These are phyloP conservation scores for Physcomitrellopsis africana DNA, from an alignment of 225 moss, liverwort and hornwort species.

Conservation along the genomic window DNA sequence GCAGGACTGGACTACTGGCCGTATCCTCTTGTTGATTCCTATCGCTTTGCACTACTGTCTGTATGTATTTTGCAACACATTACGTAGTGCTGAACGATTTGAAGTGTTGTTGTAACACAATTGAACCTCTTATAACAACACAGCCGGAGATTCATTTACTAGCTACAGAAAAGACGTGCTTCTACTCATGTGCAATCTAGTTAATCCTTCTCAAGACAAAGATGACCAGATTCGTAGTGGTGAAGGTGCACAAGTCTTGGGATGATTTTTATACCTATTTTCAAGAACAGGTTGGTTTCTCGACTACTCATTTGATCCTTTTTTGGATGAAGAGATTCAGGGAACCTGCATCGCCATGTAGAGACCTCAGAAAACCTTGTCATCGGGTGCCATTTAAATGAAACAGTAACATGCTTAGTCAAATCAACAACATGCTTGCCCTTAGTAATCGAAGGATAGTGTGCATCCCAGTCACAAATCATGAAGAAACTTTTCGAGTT, in stretches of 20 bases:
- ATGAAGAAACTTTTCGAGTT: constrained; percentile 7
- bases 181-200: constrained; percentile 21
- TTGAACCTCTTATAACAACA: background rate
- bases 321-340: background rate
- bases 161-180: constrained; percentile 14
- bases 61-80: background rate
- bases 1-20: constrained; percentile 99
- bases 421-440: background rate
- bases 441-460: background rate
- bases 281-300: constrained; percentile 66
- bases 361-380: background rate
- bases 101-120: background rate
- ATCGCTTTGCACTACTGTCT: constrained; percentile 6
- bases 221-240: constrained; percentile 88
- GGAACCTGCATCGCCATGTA: background rate
- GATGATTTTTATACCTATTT: constrained; percentile 84
- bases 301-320: background rate
- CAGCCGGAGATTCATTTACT: background rate
- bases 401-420: background rate
- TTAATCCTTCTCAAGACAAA: constrained; percentile 41
- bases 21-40: constrained; percentile 65
- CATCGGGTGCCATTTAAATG: background rate
- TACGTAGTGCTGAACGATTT: constrained; percentile 5
- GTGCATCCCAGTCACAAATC: background rate
- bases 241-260: constrained; percentile 96